phyloP scores from a whole-genome alignment of 306 rosid species.

The Rubus idaeus region DNA sequence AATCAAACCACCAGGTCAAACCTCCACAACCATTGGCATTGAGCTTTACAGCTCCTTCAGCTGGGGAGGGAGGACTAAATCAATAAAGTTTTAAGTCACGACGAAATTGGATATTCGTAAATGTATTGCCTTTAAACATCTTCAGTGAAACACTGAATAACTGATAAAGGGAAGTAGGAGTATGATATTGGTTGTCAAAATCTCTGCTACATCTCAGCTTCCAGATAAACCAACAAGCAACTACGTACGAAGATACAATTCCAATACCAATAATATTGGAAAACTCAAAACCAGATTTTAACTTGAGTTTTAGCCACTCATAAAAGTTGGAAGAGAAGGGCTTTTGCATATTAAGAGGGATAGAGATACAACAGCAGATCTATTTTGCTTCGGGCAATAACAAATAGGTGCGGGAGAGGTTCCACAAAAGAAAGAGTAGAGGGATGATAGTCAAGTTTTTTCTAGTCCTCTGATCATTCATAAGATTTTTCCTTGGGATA shows the following conservation, averaged over 20 bases:
- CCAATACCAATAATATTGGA: not conserved
- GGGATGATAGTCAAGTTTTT: not conserved
- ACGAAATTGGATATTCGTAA: not conserved
- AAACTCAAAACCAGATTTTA: not conserved
- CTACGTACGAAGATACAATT: not conserved
- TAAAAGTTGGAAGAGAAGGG: not conserved
- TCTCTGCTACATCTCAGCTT: not conserved
- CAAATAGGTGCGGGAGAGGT: not conserved
- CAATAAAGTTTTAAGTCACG: not conserved
- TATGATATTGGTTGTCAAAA: not conserved
- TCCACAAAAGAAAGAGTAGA: not conserved
- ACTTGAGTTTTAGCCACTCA: not conserved
- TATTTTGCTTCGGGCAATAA: not conserved
- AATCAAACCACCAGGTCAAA: not conserved
- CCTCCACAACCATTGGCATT: not conserved
- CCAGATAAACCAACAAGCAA: not conserved
- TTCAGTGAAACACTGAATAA: not conserved
- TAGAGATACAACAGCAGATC: not conserved
- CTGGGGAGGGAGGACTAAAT: not conserved
- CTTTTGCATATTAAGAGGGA: not conserved
- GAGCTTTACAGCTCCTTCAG: not conserved
- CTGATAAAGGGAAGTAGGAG: not conserved
- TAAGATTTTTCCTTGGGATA: not conserved
- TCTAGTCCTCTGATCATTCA: not conserved
- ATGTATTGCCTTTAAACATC: not conserved